phyloP scores from a whole-genome alignment of 345 rosid genomes.

The Dimocarpus longan region DNA sequence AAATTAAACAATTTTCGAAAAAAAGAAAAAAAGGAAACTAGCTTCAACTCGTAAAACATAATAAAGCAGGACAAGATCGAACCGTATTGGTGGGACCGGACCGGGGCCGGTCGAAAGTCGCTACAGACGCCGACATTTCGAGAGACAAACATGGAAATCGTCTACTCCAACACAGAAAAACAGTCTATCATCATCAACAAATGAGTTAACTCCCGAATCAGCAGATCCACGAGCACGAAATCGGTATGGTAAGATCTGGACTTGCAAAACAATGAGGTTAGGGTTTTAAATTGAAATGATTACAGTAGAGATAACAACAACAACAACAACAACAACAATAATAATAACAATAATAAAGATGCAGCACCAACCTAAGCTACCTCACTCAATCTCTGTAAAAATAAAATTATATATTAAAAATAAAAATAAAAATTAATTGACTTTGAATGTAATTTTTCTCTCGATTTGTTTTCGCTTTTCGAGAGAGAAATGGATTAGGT shows the following conservation, averaged over 20 bases:
- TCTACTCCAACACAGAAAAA: neutral
- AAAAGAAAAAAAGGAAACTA: neutral
- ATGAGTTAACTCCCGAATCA: slow-evolving; percentile 22
- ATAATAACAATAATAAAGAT: slow-evolving; percentile 32
- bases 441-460: slow-evolving; percentile 22
- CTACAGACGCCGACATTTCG: slow-evolving; percentile 82
- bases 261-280: slow-evolving; percentile 3
- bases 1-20: neutral
- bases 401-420: neutral
- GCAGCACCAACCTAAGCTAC: slow-evolving; percentile 35
- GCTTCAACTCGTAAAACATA: neutral
- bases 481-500: slow-evolving; percentile 32
- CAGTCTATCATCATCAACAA: slow-evolving; percentile 28
- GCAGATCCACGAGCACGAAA: slow-evolving; percentile 30
- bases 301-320: too few relatives aligned
- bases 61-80: slow-evolving; percentile 11
- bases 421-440: neutral
- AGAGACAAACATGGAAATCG: slow-evolving; percentile 28
- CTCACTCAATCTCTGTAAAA: slow-evolving; percentile 9
- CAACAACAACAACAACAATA: too few relatives aligned
- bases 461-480: slow-evolving; percentile 23
- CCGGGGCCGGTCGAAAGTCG: slow-evolving; percentile 85
- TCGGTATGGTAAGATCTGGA: slow-evolving; percentile 37
- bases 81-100: slow-evolving; percentile 77
- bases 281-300: slow-evolving; percentile 24